Evolutionary conservation across 1,284 basidiomycete species (phyloP).

Genomic region (Sanghuangporus weigelae): DNA sequence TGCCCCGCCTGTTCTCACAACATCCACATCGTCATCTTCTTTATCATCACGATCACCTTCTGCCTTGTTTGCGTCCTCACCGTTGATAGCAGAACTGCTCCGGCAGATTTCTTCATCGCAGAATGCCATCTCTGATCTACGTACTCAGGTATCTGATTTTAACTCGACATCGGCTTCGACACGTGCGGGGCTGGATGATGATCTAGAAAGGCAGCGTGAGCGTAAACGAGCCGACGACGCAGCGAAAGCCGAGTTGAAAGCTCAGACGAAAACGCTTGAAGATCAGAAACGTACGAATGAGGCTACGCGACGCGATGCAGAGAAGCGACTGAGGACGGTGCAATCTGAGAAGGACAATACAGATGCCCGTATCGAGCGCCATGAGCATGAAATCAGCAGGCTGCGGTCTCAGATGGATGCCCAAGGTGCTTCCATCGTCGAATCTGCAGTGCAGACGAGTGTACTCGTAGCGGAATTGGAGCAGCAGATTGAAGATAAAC

Average conservation of each 20-base stretch:
- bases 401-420: constrained; percentile 49
- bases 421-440: constrained; percentile 48
- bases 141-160: constrained; percentile 70
- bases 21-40: not conserved
- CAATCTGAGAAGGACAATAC: constrained; percentile 63
- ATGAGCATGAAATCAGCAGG: constrained; percentile 64
- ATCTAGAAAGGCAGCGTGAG: constrained; percentile 70
- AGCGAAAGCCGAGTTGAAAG: constrained; percentile 72
- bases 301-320: constrained; percentile 72
- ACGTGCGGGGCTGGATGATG: constrained; percentile 60
- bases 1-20: not conserved
- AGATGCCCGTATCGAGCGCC: constrained; percentile 55
- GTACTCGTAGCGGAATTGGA: constrained; percentile 42
- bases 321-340: constrained; percentile 76
- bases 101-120: constrained; percentile 72
- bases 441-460: constrained; percentile 37
- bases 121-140: constrained; percentile 63
- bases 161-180: constrained; percentile 57
- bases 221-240: constrained; percentile 83
- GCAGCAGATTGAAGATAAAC: constrained; percentile 53
- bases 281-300: constrained; percentile 86
- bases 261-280: constrained; percentile 78
- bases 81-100: constrained; percentile 70
- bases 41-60: constrained; percentile 28
- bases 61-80: constrained; percentile 57